phyloP scores from a whole-genome alignment of 345 rosid genomes.

The Aquilaria yunnanensis region DNA sequence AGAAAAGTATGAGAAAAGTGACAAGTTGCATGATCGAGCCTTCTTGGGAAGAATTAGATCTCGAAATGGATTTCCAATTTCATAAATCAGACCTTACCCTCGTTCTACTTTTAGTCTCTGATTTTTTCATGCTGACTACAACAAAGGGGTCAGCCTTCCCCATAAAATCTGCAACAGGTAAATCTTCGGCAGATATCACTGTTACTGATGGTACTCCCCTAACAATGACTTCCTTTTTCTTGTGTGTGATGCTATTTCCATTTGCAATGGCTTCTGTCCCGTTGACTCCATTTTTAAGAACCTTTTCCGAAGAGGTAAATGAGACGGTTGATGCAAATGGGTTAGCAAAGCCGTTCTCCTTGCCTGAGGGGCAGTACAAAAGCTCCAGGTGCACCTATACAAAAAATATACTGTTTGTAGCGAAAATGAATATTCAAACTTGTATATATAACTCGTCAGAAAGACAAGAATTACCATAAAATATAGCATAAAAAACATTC shows the following conservation, averaged over 20 bases:
- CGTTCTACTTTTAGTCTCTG: slow-evolving; percentile 69
- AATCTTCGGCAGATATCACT: slow-evolving; percentile 89
- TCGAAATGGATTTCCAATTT: not conserved
- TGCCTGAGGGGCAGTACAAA: slow-evolving; percentile 70
- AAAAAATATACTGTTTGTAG: slow-evolving; percentile 20
- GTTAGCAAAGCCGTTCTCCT: slow-evolving; percentile 51
- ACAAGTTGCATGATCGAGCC: not conserved
- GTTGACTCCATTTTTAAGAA: slow-evolving; percentile 56
- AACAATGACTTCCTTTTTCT: slow-evolving; percentile 73
- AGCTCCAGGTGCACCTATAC: too few species aligned
- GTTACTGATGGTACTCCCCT: slow-evolving; percentile 92
- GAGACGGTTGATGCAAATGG: slow-evolving; percentile 48
- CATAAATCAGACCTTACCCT: slow-evolving; percentile 39
- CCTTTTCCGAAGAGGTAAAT: slow-evolving; percentile 92
- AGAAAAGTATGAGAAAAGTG: not conserved
- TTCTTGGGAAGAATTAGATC: slow-evolving; percentile 2
- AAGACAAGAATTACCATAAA: not conserved
- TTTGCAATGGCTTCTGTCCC: slow-evolving; percentile 39
- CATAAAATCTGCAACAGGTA: slow-evolving; percentile 76
- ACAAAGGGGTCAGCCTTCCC: slow-evolving; percentile 97
- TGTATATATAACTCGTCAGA: not conserved
- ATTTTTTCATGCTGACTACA: slow-evolving; percentile 81
- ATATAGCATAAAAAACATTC: not conserved
- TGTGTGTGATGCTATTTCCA: slow-evolving; percentile 40
- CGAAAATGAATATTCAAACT: not conserved